A percentile compares a stretch with the other conserved stretches of the same genome.
phyloP scores from a whole-genome alignment of 257 asterid genomes.

The Nicotiana noctiflora region DNA sequence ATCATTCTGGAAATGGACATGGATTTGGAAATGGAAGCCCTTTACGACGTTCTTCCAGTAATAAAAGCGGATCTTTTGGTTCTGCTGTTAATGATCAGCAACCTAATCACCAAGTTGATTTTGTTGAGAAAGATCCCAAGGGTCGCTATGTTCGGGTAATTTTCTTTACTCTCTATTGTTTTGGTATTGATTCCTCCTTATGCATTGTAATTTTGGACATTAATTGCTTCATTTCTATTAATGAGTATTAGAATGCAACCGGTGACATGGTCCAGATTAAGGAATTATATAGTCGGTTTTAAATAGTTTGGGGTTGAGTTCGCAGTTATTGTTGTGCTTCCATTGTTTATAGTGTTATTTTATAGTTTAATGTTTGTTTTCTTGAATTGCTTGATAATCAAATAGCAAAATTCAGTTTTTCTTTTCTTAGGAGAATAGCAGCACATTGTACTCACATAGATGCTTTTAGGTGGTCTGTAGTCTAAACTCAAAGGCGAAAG shows the following conservation, averaged over 20 bases:
- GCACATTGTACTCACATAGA: neutral
- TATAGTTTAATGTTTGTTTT: neutral
- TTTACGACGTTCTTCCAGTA: conserved; percentile 15
- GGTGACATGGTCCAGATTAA: neutral
- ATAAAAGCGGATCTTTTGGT: conserved; percentile 10
- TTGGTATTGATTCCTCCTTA: neutral
- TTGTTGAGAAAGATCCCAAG: conserved; percentile 51
- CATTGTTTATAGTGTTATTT: neutral
- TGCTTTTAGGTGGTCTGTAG: neutral
- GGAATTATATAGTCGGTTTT: neutral
- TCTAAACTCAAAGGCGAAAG: neutral
- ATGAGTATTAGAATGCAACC: neutral
- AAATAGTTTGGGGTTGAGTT: neutral
- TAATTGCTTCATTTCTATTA: neutral
- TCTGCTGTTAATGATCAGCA: conserved; percentile 15
- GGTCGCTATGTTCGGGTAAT: conserved; percentile 66
- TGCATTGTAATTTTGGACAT: neutral
- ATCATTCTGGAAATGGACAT: conserved; percentile 15
- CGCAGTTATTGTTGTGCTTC: neutral
- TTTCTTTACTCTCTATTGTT: neutral
- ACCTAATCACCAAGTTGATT: conserved; percentile 32
- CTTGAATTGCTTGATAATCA: neutral
- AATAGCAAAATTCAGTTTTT: neutral
- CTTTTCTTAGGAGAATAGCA: neutral
- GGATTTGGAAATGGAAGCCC: conserved; percentile 17